Conservation (phyloP, 2,329 filamentous ascomycete species). For the Fusarium heterosporum region DNA sequence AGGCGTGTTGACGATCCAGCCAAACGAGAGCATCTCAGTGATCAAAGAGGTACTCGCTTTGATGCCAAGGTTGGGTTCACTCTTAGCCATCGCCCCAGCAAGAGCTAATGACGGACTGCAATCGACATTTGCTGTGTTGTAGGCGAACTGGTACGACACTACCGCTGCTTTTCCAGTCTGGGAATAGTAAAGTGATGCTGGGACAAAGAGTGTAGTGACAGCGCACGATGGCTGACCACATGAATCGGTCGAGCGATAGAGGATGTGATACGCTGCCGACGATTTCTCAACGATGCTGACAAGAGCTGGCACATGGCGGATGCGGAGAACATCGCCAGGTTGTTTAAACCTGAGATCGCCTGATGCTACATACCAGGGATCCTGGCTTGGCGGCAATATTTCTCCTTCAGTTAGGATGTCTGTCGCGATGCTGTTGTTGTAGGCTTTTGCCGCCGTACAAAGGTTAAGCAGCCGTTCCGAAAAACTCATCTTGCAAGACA, state of each 20-base stretch:
- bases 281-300: slow-evolving; percentile 15
- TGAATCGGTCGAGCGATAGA: slow-evolving; percentile 55
- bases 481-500: not conserved
- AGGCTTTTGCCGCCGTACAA: not conserved
- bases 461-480: not conserved
- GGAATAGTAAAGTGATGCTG: slow-evolving; percentile 19
- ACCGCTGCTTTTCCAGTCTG: slow-evolving; percentile 16
- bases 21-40: slow-evolving; percentile 13
- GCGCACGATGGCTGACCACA: slow-evolving; percentile 53
- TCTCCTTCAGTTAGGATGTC: not conserved
- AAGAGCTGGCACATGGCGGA: slow-evolving; percentile 33
- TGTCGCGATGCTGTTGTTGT: accelerated
- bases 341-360: slow-evolving; percentile 6
- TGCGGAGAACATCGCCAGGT: slow-evolving; percentile 31
- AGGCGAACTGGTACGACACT: slow-evolving; percentile 40
- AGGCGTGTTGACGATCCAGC: slow-evolving; percentile 48
- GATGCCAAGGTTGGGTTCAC: slow-evolving; percentile 17
- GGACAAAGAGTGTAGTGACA: slow-evolving; percentile 54
- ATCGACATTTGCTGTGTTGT: slow-evolving; percentile 39
- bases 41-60: slow-evolving; percentile 26
- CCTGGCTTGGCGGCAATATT: slow-evolving; percentile 13
- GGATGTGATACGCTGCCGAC: slow-evolving; percentile 49
- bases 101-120: slow-evolving; percentile 34
- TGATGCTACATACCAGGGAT: slow-evolving; percentile 26
- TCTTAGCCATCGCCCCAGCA: slow-evolving; percentile 14